phyloP scores from a whole-genome alignment of 371 early-diverging fungal species.

The Circinella umbellata region DNA sequence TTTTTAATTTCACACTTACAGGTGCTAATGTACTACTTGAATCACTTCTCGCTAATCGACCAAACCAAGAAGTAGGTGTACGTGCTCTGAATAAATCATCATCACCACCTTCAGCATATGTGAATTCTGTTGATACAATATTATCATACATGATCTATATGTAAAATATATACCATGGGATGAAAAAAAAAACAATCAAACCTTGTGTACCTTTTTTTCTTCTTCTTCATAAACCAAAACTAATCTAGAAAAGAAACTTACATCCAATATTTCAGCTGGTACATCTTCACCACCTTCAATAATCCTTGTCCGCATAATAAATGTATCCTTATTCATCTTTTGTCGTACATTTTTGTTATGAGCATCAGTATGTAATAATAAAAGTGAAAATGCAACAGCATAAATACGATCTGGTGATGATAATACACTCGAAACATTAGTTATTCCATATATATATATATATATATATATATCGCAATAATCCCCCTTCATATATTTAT shows the following conservation, averaged over 20 bases:
- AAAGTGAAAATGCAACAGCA: slow-evolving; percentile 82
- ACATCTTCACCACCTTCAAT: slow-evolving; percentile 71
- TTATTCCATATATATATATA: too few species aligned
- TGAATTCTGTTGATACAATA: slow-evolving; percentile 56
- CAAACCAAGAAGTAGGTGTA: slow-evolving; percentile 42
- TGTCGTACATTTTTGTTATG: slow-evolving; percentile 86
- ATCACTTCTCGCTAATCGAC: slow-evolving; percentile 30
- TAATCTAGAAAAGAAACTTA: slow-evolving; percentile 19
- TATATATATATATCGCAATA: too few species aligned
- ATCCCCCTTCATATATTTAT: slow-evolving; percentile 4
- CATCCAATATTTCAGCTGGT: slow-evolving; percentile 74
- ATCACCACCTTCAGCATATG: slow-evolving; percentile 59
- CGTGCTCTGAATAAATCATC: slow-evolving; percentile 25
- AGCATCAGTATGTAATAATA: slow-evolving; percentile 92
- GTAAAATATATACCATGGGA: neutral
- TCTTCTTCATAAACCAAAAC: too few species aligned
- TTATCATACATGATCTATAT: slow-evolving; percentile 80
- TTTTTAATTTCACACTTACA: slow-evolving; percentile 5
- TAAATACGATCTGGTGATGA: slow-evolving; percentile 68
- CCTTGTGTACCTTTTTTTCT: too few species aligned
- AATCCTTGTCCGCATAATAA: slow-evolving; percentile 71
- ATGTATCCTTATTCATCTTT: slow-evolving; percentile 88
- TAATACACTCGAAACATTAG: neutral
- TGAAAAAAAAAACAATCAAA: neutral
- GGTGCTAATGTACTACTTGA: slow-evolving; percentile 12